Base-by-base conservation (phyloP, 2,329 filamentous ascomycete species). In the Pseudogymnoascus sp. region DNA sequence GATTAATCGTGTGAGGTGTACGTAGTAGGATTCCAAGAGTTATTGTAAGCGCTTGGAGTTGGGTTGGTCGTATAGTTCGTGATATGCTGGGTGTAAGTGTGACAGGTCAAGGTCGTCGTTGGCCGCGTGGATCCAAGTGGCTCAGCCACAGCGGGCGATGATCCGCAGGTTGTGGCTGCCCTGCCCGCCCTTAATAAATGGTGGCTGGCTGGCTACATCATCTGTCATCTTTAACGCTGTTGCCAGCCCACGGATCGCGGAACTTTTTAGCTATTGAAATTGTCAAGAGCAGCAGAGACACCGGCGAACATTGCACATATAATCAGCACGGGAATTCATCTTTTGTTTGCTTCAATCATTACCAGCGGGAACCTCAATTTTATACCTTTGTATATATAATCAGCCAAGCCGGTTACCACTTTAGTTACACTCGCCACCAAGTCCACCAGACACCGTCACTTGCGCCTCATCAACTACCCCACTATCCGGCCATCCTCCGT, bases 341-440 rank as follows among this genome's bases (percentile, higher is more conserved):
- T 21, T 28, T 53, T 53, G 15, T 53, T 26, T 53, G 47, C 47
- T 17, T 19, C 15, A n/a, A n/a, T n/a, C n/a, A 19, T 53, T 53
- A 53, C 5, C n/a, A 31, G 23, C 47, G n/a, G 10, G 10, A 3
- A 11, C 10, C n/a, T 31, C 26, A 53, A 53, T 53, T 28, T 50
- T 26, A 31, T 31, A 31, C 26, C 8, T 28, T 53, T 53, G 47
- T 31, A 31, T 31, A 31, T 31, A 57, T 33, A 57, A 57, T 57
- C 50, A 57, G 50, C 50, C 50, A 57, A 57, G 50, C 50, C 28
- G 50, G 50, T 57, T 57, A 57, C 50, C n/a, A 57, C 50, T 57
- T 19, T 33, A 57, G 50, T 33, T 57, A 57, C 50, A 19, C 50
- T 33, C 50, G 50, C 50, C 50, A 50, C 44, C 44, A 26, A 7